These are phyloP conservation scores for Neckera pumila DNA, from an alignment of 225 moss, liverwort and hornwort species.

Conservation along the genomic window DNA sequence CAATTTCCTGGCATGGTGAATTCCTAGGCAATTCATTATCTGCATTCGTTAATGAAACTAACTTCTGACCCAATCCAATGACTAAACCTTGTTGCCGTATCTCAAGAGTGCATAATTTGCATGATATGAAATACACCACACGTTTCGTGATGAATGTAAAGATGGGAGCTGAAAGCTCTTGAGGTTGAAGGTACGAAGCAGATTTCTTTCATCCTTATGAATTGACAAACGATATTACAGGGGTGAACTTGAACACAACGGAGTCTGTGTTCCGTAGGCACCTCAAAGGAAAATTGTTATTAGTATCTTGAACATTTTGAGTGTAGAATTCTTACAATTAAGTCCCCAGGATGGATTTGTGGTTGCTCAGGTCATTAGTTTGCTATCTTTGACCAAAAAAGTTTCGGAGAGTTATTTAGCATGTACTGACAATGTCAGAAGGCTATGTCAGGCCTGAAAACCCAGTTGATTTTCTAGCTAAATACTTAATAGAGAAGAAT, in stretches of 20 bases:
- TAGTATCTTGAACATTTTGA: background rate
- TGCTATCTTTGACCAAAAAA: background rate
- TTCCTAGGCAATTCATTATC: background rate
- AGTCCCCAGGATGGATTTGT: background rate
- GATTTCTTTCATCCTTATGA: background rate
- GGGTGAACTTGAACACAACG: background rate
- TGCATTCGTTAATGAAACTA: background rate
- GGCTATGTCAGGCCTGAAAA: constrained; percentile 40
- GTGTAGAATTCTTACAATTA: background rate
- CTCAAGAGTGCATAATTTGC: background rate
- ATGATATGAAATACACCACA: background rate
- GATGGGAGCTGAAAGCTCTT: background rate
- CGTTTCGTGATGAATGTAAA: constrained; percentile 5
- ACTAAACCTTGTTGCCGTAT: background rate
- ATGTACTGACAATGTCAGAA: constrained; percentile 5
- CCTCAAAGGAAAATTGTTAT: background rate
- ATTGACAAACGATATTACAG: background rate
- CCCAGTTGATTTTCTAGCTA: constrained; percentile 46
- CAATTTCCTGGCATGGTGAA: background rate
- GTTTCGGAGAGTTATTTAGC: background rate
- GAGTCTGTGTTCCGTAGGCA: background rate
- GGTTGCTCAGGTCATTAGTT: background rate
- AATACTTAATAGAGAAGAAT: constrained; percentile 33
- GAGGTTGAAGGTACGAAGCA: background rate
- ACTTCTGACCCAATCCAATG: background rate